These are phyloP conservation scores for Diaporthe vexans DNA, from an alignment of 2,329 filamentous ascomycete genomes.

Conservation along the genomic window DNA sequence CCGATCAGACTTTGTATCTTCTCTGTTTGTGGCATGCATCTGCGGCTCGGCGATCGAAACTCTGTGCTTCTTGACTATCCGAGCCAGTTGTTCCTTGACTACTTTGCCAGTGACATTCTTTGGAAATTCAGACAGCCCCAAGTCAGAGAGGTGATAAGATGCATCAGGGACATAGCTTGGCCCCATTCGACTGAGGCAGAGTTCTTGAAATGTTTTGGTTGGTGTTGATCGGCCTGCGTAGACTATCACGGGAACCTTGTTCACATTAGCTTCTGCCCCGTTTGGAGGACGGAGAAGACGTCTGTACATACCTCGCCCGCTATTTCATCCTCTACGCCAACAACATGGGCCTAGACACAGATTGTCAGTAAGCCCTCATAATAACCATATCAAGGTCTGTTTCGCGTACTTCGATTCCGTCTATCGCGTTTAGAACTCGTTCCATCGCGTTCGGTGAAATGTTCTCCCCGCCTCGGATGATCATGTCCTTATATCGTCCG, in stretches of 20 bases:
- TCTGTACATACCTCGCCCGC: slow-evolving; percentile 1
- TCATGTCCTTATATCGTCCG: slow-evolving; percentile 19
- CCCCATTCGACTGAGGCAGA: slow-evolving; percentile 1
- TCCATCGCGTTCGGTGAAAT: slow-evolving; percentile 12
- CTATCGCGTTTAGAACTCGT: background rate
- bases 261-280: background rate
- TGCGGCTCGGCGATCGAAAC: background rate
- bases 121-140: slow-evolving; percentile 1
- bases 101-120: slow-evolving; percentile 18
- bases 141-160: slow-evolving; percentile 20
- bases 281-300: background rate
- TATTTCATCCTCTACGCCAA: slow-evolving; percentile 5
- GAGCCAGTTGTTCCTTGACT: background rate
- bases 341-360: background rate
- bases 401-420: slow-evolving; percentile 19
- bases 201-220: slow-evolving; percentile 11
- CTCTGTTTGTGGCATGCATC: background rate
- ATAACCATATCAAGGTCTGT: background rate
- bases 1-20: background rate
- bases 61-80: slow-evolving; percentile 7
- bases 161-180: slow-evolving; percentile 26
- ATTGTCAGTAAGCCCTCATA: background rate
- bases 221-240: slow-evolving; percentile 16
- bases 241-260: slow-evolving; percentile 13
- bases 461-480: slow-evolving; percentile 16